Base-by-base conservation (phyloP, 2,329 filamentous ascomycete species). In the Ophiobolus disseminans region DNA sequence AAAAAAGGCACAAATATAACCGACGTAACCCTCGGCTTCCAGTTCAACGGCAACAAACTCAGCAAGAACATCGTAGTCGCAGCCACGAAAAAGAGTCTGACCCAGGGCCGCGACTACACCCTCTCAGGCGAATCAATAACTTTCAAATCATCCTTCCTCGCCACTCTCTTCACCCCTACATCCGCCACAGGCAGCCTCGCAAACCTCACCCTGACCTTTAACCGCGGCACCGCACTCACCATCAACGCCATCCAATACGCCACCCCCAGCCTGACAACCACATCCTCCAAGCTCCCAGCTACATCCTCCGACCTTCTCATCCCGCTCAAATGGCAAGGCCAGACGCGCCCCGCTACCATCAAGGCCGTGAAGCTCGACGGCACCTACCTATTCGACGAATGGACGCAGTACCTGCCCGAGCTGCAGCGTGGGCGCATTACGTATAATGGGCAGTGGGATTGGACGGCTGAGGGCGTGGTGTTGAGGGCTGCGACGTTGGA, bases 31-130 rank as follows among this genome's bases (percentile, higher is more conserved):
- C 68, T 84, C 0, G 73, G 78, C 0, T 83, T 82, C 58, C 53
- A 77, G 5, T 74, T 85, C 44, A 83, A 85, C 53, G 81, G 80
- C 4, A 85, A 85, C 60, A 76, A 73, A 0, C 65, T 85, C 4
- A 73, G 10, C 19, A 39, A 72, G 1, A 63, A 58, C 17, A 65
- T 68, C 25, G 74, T 63, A 17, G 47, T 61, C 6, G 69, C 69
- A 4, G 68, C 67, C 1, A 69, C 66, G 2, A 73, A 67, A 31
- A 75, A 60, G 20, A 50, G 65, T 6, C 68, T 83, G 1, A 56
- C 55, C 0, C 39, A 62, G 14, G 68, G 67, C 2, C 68, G 66
- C 1, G 80, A 85, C 48, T 85, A 84, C 62, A 68, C 73, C 5
- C 68, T 80, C n/a, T 69, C 74, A 0, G 71, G 66, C 2, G 68